A percentile compares a stretch with the other conserved stretches of the same genome.
phyloP scores from a whole-genome alignment of 768 basidiomycete genomes.

The Sarcodon aspratus region DNA sequence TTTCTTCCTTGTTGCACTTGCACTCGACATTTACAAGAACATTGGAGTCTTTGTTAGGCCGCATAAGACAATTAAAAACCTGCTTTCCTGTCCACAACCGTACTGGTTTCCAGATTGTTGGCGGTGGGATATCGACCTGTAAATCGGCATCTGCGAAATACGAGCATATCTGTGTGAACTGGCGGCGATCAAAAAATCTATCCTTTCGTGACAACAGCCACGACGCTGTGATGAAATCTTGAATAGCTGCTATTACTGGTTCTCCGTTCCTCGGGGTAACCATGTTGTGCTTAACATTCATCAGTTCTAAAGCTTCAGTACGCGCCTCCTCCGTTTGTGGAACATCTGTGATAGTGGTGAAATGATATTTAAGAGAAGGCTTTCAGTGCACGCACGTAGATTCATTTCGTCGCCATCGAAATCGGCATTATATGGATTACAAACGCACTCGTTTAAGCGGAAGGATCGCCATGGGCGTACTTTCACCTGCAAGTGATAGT shows the following conservation, averaged over 20 bases:
- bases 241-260: constrained; percentile 98
- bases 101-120: constrained; percentile 86
- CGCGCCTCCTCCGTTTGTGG: constrained; percentile 98
- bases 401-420: constrained; percentile 99
- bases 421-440: constrained; percentile 98
- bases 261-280: constrained; percentile 98
- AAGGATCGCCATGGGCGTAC: constrained; percentile 96
- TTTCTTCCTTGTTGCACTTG: constrained; percentile 86
- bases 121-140: constrained; percentile 92
- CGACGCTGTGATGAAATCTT: constrained; percentile 99
- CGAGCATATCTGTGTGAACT: constrained; percentile 94
- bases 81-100: constrained; percentile 98
- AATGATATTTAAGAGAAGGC: constrained; percentile 1
- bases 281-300: constrained; percentile 94
- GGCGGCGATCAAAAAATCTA: constrained; percentile 83
- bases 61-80: constrained; percentile 95
- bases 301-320: constrained; percentile 92
- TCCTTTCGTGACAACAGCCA: constrained; percentile 91
- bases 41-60: constrained; percentile 74
- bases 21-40: constrained; percentile 92
- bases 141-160: constrained; percentile 87
- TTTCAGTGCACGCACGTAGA: constrained; percentile 51
- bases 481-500: constrained; percentile 44
- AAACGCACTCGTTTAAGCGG: constrained; percentile 97
- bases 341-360: constrained; percentile 49